Evolutionary conservation across 2,329 filamentous ascomycete genomes (phyloP).

Genomic region (Myotisia sp.): DNA sequence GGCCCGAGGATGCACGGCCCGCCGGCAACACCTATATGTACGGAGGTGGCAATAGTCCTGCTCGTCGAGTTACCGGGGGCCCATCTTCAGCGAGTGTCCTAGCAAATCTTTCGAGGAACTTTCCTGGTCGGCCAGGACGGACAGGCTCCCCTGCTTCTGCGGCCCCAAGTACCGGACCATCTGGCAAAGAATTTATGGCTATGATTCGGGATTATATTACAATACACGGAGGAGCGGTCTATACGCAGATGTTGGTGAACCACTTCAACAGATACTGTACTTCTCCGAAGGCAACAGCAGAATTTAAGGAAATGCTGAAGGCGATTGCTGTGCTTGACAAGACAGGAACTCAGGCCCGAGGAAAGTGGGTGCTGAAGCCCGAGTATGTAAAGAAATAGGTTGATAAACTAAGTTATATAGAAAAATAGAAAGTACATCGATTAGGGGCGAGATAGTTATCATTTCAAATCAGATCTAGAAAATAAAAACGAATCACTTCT

Average conservation of each 20-base stretch:
- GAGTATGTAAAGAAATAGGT: conserved; percentile 36
- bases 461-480: too few relatives aligned
- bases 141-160: neutral
- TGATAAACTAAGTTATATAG: too few relatives aligned
- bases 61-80: conserved; percentile 23
- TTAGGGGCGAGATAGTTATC: too few relatives aligned
- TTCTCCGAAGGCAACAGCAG: conserved; percentile 51
- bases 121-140: conserved; percentile 7
- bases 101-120: conserved; percentile 24
- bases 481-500: too few relatives aligned
- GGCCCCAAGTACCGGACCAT: conserved; percentile 23
- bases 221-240: conserved; percentile 61
- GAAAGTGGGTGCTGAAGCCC: conserved; percentile 46
- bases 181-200: conserved; percentile 49
- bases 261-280: conserved; percentile 75
- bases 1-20: conserved; percentile 38
- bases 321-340: conserved; percentile 58
- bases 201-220: conserved; percentile 68
- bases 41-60: conserved; percentile 19
- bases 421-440: too few relatives aligned
- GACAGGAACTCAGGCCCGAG: conserved; percentile 35
- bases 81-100: conserved; percentile 29
- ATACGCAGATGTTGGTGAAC: conserved; percentile 74
- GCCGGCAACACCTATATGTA: conserved; percentile 6
- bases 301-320: conserved; percentile 71